Evolutionary conservation across 768 basidiomycete genomes (phyloP).

Genomic region (Saitozyma podzolica): DNA sequence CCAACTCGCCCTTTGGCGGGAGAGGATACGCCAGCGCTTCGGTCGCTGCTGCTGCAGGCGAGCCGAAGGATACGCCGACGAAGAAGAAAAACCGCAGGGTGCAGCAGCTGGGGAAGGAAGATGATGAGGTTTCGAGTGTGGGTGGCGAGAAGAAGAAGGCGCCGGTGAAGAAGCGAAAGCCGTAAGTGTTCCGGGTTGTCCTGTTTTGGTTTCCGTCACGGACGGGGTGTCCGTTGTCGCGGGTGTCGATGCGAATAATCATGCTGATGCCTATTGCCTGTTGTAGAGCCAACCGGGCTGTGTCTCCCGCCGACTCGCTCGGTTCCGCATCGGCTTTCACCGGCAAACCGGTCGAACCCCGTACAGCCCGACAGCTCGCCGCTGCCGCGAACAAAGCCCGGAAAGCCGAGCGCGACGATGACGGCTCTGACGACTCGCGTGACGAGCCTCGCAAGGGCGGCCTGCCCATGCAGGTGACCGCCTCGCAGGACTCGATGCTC

Average conservation of each 20-base stretch:
- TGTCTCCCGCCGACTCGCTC: constrained; percentile 43
- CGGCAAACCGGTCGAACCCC: constrained; percentile 28
- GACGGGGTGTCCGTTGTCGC: too few species aligned
- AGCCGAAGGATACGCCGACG: constrained; percentile 38
- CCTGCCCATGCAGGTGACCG: constrained; percentile 17
- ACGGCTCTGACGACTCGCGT: constrained; percentile 29
- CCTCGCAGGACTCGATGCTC: constrained; percentile 26
- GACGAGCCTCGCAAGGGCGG: constrained; percentile 11
- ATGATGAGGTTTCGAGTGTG: constrained; percentile 39
- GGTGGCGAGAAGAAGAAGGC: constrained; percentile 35
- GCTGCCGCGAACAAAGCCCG: constrained; percentile 35
- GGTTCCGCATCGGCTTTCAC: constrained; percentile 40
- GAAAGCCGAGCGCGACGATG: constrained; percentile 32
- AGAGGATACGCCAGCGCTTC: constrained; percentile 15
- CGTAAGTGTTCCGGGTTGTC: constrained; percentile 21
- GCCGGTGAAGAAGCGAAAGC: constrained; percentile 36
- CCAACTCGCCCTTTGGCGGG: constrained; percentile 42
- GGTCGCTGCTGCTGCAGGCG: constrained; percentile 11
- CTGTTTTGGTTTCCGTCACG: too few species aligned
- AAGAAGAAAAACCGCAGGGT: constrained; percentile 46
- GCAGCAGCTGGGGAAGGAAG: constrained; percentile 37
- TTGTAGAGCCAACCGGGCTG: constrained; percentile 32
- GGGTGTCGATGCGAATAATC: too few species aligned
- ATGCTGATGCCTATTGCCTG: too few species aligned
- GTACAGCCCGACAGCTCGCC: constrained; percentile 44